phyloP scores from a whole-genome alignment of 768 basidiomycete species.

The Suillus ampliporus region DNA sequence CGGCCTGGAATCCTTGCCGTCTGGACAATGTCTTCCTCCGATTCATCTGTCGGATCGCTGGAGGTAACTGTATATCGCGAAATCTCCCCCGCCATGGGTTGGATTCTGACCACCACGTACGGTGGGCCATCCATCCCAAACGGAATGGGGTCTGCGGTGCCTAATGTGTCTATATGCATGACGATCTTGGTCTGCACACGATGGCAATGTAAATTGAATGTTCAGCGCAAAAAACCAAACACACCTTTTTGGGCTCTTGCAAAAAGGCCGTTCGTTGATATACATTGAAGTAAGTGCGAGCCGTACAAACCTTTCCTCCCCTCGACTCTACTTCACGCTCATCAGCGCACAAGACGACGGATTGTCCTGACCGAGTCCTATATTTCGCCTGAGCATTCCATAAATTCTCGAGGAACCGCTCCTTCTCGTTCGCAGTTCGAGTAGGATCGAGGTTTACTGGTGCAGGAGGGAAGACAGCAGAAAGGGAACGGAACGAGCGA shows the following conservation, averaged over 20 bases:
- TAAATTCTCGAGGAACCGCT: slow-evolving; percentile 84
- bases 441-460: slow-evolving; percentile 69
- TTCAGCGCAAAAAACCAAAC: slow-evolving; percentile 16
- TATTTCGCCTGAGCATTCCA: slow-evolving; percentile 89
- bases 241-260: slow-evolving; percentile 79
- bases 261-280: slow-evolving; percentile 84
- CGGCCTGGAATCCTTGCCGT: slow-evolving; percentile 73
- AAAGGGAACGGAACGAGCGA: slow-evolving; percentile 80
- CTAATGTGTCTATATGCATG: slow-evolving; percentile 81
- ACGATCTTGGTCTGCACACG: slow-evolving; percentile 78
- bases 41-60: slow-evolving; percentile 73
- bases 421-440: slow-evolving; percentile 70
- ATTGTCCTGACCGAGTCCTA: slow-evolving; percentile 73
- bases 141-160: slow-evolving; percentile 77
- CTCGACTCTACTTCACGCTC: slow-evolving; percentile 79
- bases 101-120: slow-evolving; percentile 79
- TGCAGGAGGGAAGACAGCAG: slow-evolving; percentile 78
- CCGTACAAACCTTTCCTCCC: slow-evolving; percentile 63
- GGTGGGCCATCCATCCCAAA: slow-evolving; percentile 75
- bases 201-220: slow-evolving; percentile 13
- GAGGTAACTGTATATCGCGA: slow-evolving; percentile 81
- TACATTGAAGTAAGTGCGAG: slow-evolving; percentile 88
- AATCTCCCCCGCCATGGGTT: slow-evolving; percentile 83
- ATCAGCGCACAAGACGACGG: slow-evolving; percentile 70
- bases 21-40: slow-evolving; percentile 84